phyloP scores from a whole-genome alignment of 306 rosid species.

The Acmispon strigosus region DNA sequence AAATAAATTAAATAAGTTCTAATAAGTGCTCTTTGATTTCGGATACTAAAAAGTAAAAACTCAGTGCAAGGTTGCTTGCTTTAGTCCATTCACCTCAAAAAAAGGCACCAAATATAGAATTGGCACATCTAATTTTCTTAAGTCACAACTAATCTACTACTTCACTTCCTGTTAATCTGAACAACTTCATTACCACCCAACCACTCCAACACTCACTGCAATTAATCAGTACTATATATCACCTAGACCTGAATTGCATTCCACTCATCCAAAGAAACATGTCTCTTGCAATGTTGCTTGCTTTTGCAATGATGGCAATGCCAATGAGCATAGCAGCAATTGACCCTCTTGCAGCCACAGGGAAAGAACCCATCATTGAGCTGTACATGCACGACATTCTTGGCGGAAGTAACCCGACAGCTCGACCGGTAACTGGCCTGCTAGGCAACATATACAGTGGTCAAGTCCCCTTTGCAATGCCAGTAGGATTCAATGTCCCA shows the following conservation, averaged over 20 bases:
- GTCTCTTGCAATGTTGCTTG: constrained; percentile 12
- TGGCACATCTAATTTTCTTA: neutral
- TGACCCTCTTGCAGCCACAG: constrained; percentile 41
- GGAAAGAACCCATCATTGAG: constrained; percentile 53
- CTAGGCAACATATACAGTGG: constrained; percentile 77
- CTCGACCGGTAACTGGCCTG: constrained; percentile 68
- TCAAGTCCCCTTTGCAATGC: constrained; percentile 72
- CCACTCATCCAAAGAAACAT: constrained; percentile 26
- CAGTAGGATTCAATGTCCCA: constrained; percentile 55
- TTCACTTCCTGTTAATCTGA: neutral
- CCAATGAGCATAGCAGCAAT: constrained; percentile 24
- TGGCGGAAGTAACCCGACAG: constrained; percentile 71
- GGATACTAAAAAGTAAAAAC: too few relatives aligned
- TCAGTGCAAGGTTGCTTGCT: too few relatives aligned
- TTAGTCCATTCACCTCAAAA: neutral
- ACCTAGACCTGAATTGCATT: neutral
- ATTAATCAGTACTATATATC: constrained; percentile 16
- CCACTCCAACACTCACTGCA: constrained; percentile 35
- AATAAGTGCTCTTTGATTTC: too few relatives aligned
- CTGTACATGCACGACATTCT: constrained; percentile 81
- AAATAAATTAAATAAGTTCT: too few relatives aligned
- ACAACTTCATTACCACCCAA: constrained; percentile 47
- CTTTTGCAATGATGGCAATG: constrained; percentile 47
- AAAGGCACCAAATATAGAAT: neutral
- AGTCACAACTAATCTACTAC: constrained; percentile 12